These are phyloP conservation scores for Heliamphora pulchella DNA, from an alignment of 179 eudicot genomes.

Conservation along the genomic window DNA sequence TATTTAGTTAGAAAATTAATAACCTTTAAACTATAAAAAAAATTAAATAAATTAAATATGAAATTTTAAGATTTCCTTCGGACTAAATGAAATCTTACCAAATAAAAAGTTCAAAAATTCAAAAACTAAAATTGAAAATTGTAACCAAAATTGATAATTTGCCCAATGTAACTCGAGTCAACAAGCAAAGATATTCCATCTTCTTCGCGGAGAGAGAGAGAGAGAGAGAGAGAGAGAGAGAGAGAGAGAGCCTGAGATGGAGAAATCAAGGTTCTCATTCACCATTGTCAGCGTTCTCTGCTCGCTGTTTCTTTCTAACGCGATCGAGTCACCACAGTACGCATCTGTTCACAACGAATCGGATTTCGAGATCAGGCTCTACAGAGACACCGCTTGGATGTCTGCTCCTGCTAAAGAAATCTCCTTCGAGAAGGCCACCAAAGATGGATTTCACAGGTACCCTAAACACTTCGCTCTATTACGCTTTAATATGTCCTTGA, in stretches of 20 bases:
- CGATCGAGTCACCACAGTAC: slow-evolving; percentile 59
- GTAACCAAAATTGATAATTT: too few species aligned
- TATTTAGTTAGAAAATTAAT: too few species aligned
- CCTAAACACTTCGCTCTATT: neutral
- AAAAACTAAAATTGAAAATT: too few species aligned
- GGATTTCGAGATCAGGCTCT: slow-evolving; percentile 65
- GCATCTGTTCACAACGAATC: slow-evolving; percentile 58
- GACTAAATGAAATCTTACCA: too few species aligned
- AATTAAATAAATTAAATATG: too few species aligned
- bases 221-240: slow-evolving; percentile 11
- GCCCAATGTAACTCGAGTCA: neutral
- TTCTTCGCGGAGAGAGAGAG: neutral
- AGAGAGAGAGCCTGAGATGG: slow-evolving; percentile 24
- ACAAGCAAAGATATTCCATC: neutral
- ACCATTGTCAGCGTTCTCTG: neutral
- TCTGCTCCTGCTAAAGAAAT: slow-evolving; percentile 39
- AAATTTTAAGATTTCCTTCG: too few species aligned
- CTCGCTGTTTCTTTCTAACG: slow-evolving; percentile 7
- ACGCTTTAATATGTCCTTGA: neutral
- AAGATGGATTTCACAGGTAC: slow-evolving; percentile 69
- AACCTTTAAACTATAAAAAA: too few species aligned
- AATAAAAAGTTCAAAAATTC: too few species aligned
- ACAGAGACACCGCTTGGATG: slow-evolving; percentile 68
- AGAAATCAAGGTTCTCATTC: slow-evolving; percentile 14
- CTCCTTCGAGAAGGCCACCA: slow-evolving; percentile 74